Evolutionary conservation across 2,329 filamentous ascomycete genomes (phyloP).

Genomic region (Drechslerella dactyloides): DNA sequence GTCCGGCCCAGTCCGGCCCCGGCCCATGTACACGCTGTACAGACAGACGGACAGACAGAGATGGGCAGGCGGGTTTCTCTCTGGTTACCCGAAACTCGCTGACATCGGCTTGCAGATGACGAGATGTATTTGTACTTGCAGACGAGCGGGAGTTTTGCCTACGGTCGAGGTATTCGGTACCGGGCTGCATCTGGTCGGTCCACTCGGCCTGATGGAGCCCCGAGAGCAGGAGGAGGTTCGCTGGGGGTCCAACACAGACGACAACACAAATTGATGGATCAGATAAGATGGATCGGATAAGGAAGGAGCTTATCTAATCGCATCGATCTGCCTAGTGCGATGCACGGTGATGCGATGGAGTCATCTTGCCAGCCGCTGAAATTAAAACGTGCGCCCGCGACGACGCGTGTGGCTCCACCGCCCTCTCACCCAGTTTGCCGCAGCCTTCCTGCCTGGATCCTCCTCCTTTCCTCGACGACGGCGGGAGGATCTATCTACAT

Average conservation of each 20-base stretch:
- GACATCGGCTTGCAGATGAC: neutral
- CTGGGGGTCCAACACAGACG: neutral
- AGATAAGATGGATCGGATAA: slow-evolving; percentile 7
- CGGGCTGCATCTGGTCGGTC: neutral
- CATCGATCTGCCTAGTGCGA: too few species aligned
- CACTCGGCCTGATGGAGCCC: neutral
- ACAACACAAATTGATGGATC: neutral
- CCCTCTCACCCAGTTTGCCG: neutral
- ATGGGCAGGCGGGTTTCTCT: neutral
- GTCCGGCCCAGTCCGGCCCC: neutral
- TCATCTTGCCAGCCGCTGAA: neutral
- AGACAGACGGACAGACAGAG: neutral
- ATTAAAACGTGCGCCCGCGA: slow-evolving; percentile 9
- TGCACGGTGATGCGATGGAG: too few species aligned
- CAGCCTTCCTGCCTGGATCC: too few species aligned
- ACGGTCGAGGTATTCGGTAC: neutral
- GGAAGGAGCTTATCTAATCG: neutral
- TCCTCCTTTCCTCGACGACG: too few species aligned
- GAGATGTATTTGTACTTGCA: neutral
- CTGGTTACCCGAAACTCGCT: neutral
- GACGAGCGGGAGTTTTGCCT: neutral
- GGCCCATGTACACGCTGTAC: slow-evolving; percentile 2
- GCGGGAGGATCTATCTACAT: too few species aligned
- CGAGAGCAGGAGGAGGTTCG: slow-evolving; percentile 3
- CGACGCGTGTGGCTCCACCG: slow-evolving; percentile 7